Evolutionary conservation across 1,139 yeast species (phyloP).

Genomic region (Eremothecium gossypii): DNA sequence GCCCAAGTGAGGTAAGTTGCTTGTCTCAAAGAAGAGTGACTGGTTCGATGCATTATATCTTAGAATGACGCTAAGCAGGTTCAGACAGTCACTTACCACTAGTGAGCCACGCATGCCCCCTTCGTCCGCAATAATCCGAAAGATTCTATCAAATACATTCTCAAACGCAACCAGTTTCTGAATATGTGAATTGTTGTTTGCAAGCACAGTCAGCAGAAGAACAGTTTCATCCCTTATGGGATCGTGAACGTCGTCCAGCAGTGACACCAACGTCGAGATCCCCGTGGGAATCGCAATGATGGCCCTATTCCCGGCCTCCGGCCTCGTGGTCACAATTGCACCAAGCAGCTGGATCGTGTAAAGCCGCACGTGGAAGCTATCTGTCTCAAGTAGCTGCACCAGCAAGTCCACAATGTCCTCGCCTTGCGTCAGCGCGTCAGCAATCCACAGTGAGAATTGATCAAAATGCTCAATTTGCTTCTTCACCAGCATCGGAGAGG

Average conservation of each 20-base stretch:
- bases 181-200: conserved; percentile 71
- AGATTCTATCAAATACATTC: conserved; percentile 76
- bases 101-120: conserved; percentile 90
- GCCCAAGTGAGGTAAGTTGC: conserved; percentile 59
- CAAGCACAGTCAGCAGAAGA: conserved; percentile 72
- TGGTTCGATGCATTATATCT: conserved; percentile 87
- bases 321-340: conserved; percentile 72
- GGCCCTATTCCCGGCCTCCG: conserved; percentile 63
- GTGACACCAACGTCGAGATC: conserved; percentile 60
- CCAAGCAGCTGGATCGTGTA: conserved; percentile 81
- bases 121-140: conserved; percentile 70
- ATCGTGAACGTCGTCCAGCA: conserved; percentile 66
- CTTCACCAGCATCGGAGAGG: conserved; percentile 64
- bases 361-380: conserved; percentile 66
- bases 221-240: conserved; percentile 89
- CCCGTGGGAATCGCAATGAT: conserved; percentile 71
- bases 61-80: conserved; percentile 62
- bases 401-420: conserved; percentile 50
- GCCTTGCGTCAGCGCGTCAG: conserved; percentile 82
- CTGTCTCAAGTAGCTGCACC: conserved; percentile 46
- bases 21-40: conserved; percentile 77
- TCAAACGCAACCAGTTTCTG: conserved; percentile 94
- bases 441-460: conserved; percentile 88
- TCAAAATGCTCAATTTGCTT: conserved; percentile 48
- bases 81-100: conserved; percentile 80